These are phyloP conservation scores for Saccharum hybrid DNA, from an alignment of 202 grass and related monocot genomes.

Conservation along the genomic window DNA sequence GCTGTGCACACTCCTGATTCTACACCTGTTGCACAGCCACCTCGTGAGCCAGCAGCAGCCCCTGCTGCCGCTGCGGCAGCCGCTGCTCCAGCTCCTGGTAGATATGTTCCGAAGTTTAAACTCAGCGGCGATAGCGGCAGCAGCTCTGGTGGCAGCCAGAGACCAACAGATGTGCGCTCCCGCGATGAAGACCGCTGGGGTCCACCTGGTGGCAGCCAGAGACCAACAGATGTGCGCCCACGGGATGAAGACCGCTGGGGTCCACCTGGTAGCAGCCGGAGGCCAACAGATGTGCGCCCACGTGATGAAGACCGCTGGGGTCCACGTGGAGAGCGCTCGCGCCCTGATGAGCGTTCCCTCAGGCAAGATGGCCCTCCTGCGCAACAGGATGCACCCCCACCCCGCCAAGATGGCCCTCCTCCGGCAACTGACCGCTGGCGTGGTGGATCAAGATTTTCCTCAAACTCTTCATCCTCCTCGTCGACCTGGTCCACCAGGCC, in stretches of 20 bases:
- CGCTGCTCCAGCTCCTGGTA: slow-evolving; percentile 41
- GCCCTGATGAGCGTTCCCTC: not conserved
- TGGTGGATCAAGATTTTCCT: slow-evolving; percentile 20
- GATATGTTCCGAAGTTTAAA: slow-evolving; percentile 69
- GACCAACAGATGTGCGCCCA: not conserved
- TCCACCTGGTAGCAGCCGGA: slow-evolving; percentile 39
- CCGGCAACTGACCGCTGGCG: slow-evolving; percentile 49
- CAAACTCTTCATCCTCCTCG: slow-evolving; percentile 29
- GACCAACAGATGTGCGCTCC: not conserved
- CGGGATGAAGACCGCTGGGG: slow-evolving; percentile 65
- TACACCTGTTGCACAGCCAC: slow-evolving; percentile 36
- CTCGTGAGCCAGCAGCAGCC: slow-evolving; percentile 40
- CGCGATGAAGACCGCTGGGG: slow-evolving; percentile 64
- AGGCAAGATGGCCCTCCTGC: slow-evolving; percentile 37
- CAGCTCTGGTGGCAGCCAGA: slow-evolving; percentile 38
- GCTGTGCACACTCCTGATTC: slow-evolving; percentile 24
- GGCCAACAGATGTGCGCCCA: not conserved
- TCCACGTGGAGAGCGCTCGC: not conserved
- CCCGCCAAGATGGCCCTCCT: slow-evolving; percentile 38
- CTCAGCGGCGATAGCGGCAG: slow-evolving; percentile 41
- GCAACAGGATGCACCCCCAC: slow-evolving; percentile 14
- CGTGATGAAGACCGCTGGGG: slow-evolving; percentile 23
- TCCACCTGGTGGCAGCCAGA: slow-evolving; percentile 39
- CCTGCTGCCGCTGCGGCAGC: slow-evolving; percentile 18
- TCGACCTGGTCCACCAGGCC: slow-evolving; percentile 3